Base-by-base conservation (phyloP, 2,329 filamentous ascomycete genomes). In the Trichoderma koningiopsis region DNA sequence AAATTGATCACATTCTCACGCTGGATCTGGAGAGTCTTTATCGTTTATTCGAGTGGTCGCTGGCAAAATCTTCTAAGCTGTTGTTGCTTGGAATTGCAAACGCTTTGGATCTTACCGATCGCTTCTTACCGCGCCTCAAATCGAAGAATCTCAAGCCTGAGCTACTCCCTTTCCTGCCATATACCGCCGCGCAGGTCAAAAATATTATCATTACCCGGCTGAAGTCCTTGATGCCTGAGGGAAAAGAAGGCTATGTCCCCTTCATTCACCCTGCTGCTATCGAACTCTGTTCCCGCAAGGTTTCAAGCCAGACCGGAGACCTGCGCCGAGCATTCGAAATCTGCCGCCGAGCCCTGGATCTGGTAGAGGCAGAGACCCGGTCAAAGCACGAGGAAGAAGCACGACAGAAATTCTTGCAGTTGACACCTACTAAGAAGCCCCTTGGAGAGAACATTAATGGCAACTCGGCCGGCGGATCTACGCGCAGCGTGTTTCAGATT, bases 311-410 rank as follows among this genome's bases (percentile, higher is more conserved):
- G 78, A 97, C 93, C 0, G 96, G 96, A 55, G 96, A 99, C 79
- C 81, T 99, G 60, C 92, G 96, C 71, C 97, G 97, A 79, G 95
- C 94, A 0, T 97, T 98, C 75, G 95, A 97, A 79, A 93, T 99
- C 70, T 94, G 95, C 79, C 91, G 93, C 58, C 89, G 93, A 66
- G 93, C 94, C 4, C 89, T 99, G 68, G 95, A 98, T 78, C 82
- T 97, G 27, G 89, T 97, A 60, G 96, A 98, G 80, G 85, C 88
- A 64, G 95, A 98, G 79, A 95, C 92, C 1, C 88, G 89, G 70
- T 85, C 89, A 72, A 93, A 91, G 76, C 87, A 94, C 72, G 87
- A 91, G 72, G 88, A 90, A 72, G 87, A 83, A 73, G 83, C 83
- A 70, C 83, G 85, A 68, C 87, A 89, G 72, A 81, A 83, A 52